A percentile compares a stretch with the other conserved stretches of the same genome.
Evolutionary conservation across 257 asterid genomes (phyloP).

Genomic region (Salvia miltiorrhiza): DNA sequence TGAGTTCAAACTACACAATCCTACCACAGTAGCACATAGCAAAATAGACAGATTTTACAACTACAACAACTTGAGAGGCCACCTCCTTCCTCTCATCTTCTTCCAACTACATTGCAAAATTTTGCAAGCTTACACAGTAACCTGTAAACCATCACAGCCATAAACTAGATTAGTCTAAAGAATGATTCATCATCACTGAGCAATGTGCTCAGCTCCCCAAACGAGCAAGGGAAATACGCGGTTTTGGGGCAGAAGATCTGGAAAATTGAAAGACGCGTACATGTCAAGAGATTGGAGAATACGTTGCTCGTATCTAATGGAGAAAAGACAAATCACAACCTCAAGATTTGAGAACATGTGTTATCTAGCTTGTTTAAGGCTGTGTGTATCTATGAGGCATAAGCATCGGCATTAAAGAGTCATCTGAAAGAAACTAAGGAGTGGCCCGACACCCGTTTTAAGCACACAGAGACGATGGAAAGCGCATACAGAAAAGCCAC

Average conservation of each 20-base stretch:
- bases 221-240: neutral
- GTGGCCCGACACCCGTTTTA: neutral
- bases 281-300: neutral
- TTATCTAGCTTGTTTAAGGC: neutral
- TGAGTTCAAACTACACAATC: constrained; percentile 4
- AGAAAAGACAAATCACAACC: neutral
- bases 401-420: neutral
- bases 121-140: neutral
- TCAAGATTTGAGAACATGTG: neutral
- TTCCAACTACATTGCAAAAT: neutral
- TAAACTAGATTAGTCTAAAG: neutral
- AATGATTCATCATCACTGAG: neutral
- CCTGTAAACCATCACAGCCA: neutral
- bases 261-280: neutral
- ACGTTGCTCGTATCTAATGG: neutral
- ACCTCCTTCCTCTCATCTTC: constrained; percentile 6
- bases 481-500: neutral
- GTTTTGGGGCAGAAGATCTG: neutral
- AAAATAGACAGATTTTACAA: constrained; percentile 26
- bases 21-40: constrained; percentile 12
- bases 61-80: constrained; percentile 9
- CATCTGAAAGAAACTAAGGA: neutral
- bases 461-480: neutral
- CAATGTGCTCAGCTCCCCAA: neutral
- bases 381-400: neutral